These are phyloP conservation scores for Parvularia atlantis DNA, from an alignment of 78 protist species.

Conservation along the genomic window DNA sequence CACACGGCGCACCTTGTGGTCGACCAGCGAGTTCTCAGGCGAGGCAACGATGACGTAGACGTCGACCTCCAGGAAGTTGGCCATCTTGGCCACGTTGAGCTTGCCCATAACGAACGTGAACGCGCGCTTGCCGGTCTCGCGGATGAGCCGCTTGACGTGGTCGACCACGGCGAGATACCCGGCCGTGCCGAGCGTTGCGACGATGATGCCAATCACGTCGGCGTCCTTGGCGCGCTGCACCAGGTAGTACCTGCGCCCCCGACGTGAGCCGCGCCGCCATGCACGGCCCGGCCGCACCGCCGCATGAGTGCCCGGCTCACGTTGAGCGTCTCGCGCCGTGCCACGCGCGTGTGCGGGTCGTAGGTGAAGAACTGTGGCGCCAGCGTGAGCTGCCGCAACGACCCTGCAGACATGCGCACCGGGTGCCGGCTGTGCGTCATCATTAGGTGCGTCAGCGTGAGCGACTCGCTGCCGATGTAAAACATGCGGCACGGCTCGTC, in stretches of 20 bases:
- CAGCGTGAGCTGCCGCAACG: no score
- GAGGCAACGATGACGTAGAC: slow-evolving; percentile 64
- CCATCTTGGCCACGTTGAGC: slow-evolving; percentile 70
- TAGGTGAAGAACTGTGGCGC: background rate
- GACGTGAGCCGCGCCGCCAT: no score
- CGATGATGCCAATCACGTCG: slow-evolving; percentile 46
- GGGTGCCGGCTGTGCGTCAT: background rate
- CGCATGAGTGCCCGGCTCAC: background rate
- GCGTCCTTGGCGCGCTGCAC: slow-evolving; percentile 52
- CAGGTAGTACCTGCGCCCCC: slow-evolving; percentile 33
- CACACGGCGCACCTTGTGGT: slow-evolving; percentile 6
- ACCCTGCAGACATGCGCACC: no score
- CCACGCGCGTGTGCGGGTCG: background rate
- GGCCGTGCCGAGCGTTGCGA: slow-evolving; percentile 47
- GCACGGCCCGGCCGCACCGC: background rate
- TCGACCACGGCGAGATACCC: slow-evolving; percentile 17
- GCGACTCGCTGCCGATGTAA: background rate
- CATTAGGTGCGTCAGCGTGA: background rate
- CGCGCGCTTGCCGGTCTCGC: slow-evolving; percentile 26
- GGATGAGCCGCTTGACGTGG: slow-evolving; percentile 15
- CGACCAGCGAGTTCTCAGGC: slow-evolving; percentile 58
- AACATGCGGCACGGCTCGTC: background rate
- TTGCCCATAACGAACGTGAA: slow-evolving; percentile 66
- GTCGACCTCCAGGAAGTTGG: slow-evolving; percentile 73
- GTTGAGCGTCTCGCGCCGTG: background rate